Conservation (phyloP, 371 early-diverging fungal species). For the Lichtheimia ornata region DNA sequence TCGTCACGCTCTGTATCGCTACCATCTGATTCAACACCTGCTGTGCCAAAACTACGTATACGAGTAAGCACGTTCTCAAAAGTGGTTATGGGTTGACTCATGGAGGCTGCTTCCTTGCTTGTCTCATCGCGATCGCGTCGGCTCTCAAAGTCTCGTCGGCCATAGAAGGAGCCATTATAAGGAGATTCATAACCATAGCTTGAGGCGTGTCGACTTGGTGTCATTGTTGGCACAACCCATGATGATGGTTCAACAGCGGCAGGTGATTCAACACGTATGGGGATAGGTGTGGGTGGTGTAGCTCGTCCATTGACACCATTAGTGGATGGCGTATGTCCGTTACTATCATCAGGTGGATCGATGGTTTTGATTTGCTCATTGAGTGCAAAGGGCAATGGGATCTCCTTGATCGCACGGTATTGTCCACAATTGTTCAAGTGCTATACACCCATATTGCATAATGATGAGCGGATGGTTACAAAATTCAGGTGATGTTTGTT, state of each 20-base stretch:
- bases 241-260: neutral
- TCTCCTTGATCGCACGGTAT: constrained; percentile 84
- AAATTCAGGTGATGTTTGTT: neutral
- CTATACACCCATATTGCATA: constrained; percentile 19
- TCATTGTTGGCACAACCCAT: neutral
- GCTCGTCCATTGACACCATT: neutral
- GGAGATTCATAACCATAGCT: constrained; percentile 4
- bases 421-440: constrained; percentile 87
- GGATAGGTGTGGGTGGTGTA: constrained; percentile 12
- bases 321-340: neutral
- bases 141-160: constrained; percentile 52
- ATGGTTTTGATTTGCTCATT: constrained; percentile 17
- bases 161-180: constrained; percentile 44
- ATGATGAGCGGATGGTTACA: neutral
- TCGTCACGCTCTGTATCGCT: constrained; percentile 29
- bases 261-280: constrained; percentile 4
- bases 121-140: constrained; percentile 34
- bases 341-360: constrained; percentile 6
- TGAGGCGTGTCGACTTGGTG: constrained; percentile 4
- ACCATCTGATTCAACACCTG: constrained; percentile 4
- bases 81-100: constrained; percentile 7
- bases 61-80: constrained; percentile 24
- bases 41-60: constrained; percentile 20
- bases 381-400: constrained; percentile 75
- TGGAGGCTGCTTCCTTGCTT: constrained; percentile 4